phyloP scores from a whole-genome alignment of 495 filamentous ascomycete genomes.

The Trichoderma reesei region DNA sequence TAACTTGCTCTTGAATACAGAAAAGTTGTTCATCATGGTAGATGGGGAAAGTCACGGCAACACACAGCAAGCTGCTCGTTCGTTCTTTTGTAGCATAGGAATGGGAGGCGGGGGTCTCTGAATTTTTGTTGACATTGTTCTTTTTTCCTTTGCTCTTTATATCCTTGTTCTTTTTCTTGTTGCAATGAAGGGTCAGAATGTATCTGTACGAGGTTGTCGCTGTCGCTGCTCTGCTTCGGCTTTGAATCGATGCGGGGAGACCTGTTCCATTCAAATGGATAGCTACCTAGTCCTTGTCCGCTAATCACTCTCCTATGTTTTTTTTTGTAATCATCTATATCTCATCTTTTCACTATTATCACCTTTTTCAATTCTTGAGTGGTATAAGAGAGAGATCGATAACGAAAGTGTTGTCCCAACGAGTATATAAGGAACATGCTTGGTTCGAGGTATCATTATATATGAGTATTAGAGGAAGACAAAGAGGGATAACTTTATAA shows the following conservation, averaged over 20 bases:
- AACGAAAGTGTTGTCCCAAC: no score
- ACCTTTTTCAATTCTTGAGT: neutral
- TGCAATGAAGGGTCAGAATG: neutral
- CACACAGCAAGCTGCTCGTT: slow-evolving; percentile 15
- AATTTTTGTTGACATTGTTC: neutral
- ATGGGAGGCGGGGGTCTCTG: neutral
- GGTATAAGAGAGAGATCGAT: no score
- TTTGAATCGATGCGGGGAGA: neutral
- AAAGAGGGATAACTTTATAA: no score
- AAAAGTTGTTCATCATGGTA: neutral
- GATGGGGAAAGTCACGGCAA: slow-evolving; percentile 9
- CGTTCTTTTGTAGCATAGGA: slow-evolving; percentile 15
- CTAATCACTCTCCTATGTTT: neutral
- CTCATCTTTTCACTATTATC: neutral
- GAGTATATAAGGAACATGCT: no score
- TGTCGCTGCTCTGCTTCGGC: neutral
- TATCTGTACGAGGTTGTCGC: neutral
- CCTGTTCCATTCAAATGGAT: neutral
- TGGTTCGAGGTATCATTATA: no score
- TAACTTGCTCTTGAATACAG: neutral
- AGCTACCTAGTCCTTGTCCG: neutral
- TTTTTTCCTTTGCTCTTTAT: slow-evolving; percentile 6
- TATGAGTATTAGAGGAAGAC: no score
- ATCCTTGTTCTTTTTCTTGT: slow-evolving; percentile 1
- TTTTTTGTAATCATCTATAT: neutral